Conservation (phyloP, 306 rosid genomes). For the Glycine latifolia region DNA sequence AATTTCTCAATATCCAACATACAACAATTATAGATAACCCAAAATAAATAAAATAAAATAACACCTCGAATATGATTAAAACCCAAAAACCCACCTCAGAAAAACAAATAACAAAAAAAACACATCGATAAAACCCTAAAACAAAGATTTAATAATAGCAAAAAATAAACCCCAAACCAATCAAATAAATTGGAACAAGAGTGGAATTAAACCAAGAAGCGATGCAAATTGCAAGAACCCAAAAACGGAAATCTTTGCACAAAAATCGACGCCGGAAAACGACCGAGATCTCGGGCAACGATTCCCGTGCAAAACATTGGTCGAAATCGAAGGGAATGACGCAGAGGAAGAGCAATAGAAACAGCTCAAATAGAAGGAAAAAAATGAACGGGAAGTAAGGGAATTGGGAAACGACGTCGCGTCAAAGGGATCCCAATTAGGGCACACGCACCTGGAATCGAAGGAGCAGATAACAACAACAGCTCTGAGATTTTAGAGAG, state of each 20-base stretch:
- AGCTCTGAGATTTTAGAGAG: slow-evolving; percentile 72
- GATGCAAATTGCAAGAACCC: slow-evolving; percentile 49
- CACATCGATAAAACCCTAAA: slow-evolving; percentile 63
- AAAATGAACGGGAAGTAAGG: neutral
- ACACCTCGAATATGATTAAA: slow-evolving; percentile 22
- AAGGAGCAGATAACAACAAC: slow-evolving; percentile 51
- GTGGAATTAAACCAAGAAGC: slow-evolving; percentile 27
- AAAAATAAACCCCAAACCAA: slow-evolving; percentile 45
- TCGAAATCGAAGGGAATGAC: slow-evolving; percentile 51
- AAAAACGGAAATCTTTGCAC: slow-evolving; percentile 26
- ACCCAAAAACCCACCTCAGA: slow-evolving; percentile 53
- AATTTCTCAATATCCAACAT: neutral
- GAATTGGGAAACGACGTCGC: slow-evolving; percentile 18
- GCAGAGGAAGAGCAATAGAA: slow-evolving; percentile 3
- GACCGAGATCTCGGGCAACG: slow-evolving; percentile 59
- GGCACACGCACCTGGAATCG: slow-evolving; percentile 74
- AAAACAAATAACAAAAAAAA: neutral
- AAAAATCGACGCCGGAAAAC: slow-evolving; percentile 25
- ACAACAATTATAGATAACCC: neutral
- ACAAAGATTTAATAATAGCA: slow-evolving; percentile 13
- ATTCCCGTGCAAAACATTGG: slow-evolving; percentile 30
- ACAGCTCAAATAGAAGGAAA: neutral
- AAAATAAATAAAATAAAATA: neutral
- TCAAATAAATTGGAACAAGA: slow-evolving; percentile 35
- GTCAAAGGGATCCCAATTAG: slow-evolving; percentile 62